Evolutionary conservation across 2,329 filamentous ascomycete species (phyloP), one percentile per base, ranked within the genome.

Genomic region (Trichoderma sp.): DNA sequence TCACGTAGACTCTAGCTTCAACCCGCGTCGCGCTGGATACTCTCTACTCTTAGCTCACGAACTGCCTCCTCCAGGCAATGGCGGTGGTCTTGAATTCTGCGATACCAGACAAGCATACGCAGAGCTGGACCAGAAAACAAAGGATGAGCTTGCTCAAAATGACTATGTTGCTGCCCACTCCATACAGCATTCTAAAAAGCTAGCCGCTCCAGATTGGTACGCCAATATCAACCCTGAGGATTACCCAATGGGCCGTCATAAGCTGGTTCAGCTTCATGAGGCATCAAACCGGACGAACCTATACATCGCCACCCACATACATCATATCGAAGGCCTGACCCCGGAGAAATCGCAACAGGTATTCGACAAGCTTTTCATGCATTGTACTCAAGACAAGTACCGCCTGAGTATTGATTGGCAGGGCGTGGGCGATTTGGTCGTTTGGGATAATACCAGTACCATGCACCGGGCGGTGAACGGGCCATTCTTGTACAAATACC

Each of bases 401-500:
- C 81, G 0, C 69, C 83, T 8, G 79, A 77, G 6, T 19, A 79
- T 66, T 19, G 62, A 66, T n/a, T 66, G 62, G 62, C 43, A 49
- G n/a, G 13, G 56, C 8, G 52, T 53, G 0, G 62, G 62, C 21
- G 62, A 66, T n/a, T 21, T 66, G 16, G 53, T 66, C 88, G 80
- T 87, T 21, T 89, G 87, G 87, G 87, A 89, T 72, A 89, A 89
- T 74, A 84, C 84, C 0, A 83, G 81, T 60, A 83, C 85, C 19
- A 81, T 89, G 80, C 87, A 89, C 75, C 77, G 86, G 6, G 84
- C 85, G 0, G 82, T 80, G 1, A 78, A 79, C 1, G 86, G 86
- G 0, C 74, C 75, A 0, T 87, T 85, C 70, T 81, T 81, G 70
- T 83, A 83, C 0, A 83, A 80, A 73, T 84, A 81, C 73, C 78